Evolutionary conservation across 2,329 filamentous ascomycete species (phyloP), one percentile per base, ranked within the genome.

Genomic region (Xylariaceae sp.): DNA sequence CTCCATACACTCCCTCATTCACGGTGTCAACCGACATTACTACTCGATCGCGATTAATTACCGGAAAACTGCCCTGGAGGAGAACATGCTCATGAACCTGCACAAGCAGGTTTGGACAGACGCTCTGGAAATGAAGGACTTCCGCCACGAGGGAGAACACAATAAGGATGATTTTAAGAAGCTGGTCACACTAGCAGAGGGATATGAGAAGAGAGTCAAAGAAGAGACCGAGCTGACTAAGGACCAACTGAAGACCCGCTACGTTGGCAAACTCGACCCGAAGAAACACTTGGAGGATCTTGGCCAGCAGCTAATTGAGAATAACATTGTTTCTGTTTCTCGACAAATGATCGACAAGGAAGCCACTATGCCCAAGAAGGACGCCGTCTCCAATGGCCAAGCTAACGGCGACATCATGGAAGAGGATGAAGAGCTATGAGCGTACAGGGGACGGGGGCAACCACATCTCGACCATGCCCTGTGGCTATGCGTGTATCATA

Each of bases 71-170:
- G 92, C 90, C 1, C 79, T 99, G 49, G 94, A 99, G 72, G 95
- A 99, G 79, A 97, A 96, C 74, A 99, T 99, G 94, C 75, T 99
- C 67, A 99, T 99, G 95, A 99, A 99, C 71, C 78, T 99, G 62
- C 94, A 99, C 81, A 99, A 99, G 80, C 94, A 97, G 65, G 91
- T 96, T 44, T 99, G 94, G 94, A 99, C 95, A 0, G 94, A 99
- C 73, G 94, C 92, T 4, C 74, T 99, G 62, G 85, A 96, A 71
- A 97, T 99, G 91, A 89, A 92, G 58, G 91, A 97, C 73, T 99
- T 99, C 80, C 83, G 86, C 62, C 77, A 83, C 54, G 92, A 97
- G 70, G 89, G 86, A 53, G 79, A 85, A 61, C 84, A 88, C 71
- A 99, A 96, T 71, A 89, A 91, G 70, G 91, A 95, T 53, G 83